These are phyloP conservation scores for Sechiopsis laciniata DNA, from an alignment of 306 rosid species.

Conservation along the genomic window DNA sequence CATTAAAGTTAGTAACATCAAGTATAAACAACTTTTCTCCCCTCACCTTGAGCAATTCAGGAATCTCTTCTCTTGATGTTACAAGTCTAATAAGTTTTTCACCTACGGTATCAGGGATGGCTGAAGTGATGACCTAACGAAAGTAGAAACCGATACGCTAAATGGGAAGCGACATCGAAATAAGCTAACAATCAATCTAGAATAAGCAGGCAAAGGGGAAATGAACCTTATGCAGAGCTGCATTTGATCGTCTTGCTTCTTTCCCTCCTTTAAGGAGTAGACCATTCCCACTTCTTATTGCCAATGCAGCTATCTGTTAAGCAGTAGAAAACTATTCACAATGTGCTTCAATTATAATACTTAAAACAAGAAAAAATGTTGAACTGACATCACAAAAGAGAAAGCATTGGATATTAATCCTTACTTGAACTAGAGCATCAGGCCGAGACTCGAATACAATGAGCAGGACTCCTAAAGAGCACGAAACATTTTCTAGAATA, in stretches of 20 bases:
- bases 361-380: neutral
- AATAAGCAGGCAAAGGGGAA: conserved; percentile 13
- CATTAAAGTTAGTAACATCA: conserved; percentile 16
- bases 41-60: conserved; percentile 80
- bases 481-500: conserved; percentile 55
- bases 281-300: conserved; percentile 89
- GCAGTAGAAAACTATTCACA: neutral
- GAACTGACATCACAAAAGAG: neutral
- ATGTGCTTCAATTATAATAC: conserved; percentile 4
- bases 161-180: neutral
- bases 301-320: conserved; percentile 70
- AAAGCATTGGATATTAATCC: conserved; percentile 19
- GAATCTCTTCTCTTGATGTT: conserved; percentile 78
- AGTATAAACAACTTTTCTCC: neutral
- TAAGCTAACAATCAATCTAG: neutral
- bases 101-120: conserved; percentile 56
- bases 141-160: neutral
- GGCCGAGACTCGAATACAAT: conserved; percentile 90
- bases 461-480: conserved; percentile 80
- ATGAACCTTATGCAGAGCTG: conserved; percentile 68
- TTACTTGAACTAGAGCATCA: conserved; percentile 94
- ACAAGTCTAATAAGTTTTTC: conserved; percentile 77
- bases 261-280: conserved; percentile 91
- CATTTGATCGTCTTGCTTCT: conserved; percentile 77
- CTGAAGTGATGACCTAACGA: conserved; percentile 67